A percentile compares a stretch with the other conserved stretches of the same genome.
Evolutionary conservation across 2,329 filamentous ascomycete genomes (phyloP).

Genomic region (Arachnomyces sp.): DNA sequence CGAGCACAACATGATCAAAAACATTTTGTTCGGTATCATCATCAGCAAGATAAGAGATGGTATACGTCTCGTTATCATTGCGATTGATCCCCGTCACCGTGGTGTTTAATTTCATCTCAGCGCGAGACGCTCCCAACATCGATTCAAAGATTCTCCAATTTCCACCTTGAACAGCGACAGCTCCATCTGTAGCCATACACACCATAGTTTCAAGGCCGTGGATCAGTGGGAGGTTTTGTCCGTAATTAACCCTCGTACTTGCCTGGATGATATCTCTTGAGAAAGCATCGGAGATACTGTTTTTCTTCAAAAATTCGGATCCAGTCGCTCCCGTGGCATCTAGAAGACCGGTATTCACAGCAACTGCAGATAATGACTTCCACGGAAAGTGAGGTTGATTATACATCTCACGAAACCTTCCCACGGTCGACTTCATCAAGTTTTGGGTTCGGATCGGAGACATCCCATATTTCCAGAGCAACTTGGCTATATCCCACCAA

Average conservation of each 20-base stretch:
- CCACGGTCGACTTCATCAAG: constrained; percentile 64
- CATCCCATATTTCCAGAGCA: constrained; percentile 79
- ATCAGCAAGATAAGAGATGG: constrained; percentile 32
- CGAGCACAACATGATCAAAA: constrained; percentile 77
- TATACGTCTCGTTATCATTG: constrained; percentile 34
- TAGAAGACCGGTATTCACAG: constrained; percentile 59
- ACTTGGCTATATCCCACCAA: constrained; percentile 74
- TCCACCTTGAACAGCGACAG: constrained; percentile 69
- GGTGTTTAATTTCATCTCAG: constrained; percentile 58
- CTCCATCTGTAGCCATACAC: constrained; percentile 81
- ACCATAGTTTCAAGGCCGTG: constrained; percentile 89
- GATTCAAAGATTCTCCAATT: constrained; percentile 92
- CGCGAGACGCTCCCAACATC: constrained; percentile 62
- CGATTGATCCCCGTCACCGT: constrained; percentile 54
- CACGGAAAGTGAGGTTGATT: constrained; percentile 79
- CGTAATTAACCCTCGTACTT: constrained; percentile 89
- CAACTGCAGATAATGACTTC: constrained; percentile 61
- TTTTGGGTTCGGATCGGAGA: constrained; percentile 66
- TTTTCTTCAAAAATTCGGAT: constrained; percentile 60
- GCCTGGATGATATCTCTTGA: constrained; percentile 79
- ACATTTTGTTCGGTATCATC: constrained; percentile 15
- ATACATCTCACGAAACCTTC: constrained; percentile 72
- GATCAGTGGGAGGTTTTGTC: constrained; percentile 75
- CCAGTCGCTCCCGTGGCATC: constrained; percentile 64
- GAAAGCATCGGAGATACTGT: constrained; percentile 62